Percentiles rank a stretch among this genome's conserved stretches.
These are phyloP conservation scores for Trichoderma virens DNA, from an alignment of 495 filamentous ascomycete species.

Conservation along the genomic window DNA sequence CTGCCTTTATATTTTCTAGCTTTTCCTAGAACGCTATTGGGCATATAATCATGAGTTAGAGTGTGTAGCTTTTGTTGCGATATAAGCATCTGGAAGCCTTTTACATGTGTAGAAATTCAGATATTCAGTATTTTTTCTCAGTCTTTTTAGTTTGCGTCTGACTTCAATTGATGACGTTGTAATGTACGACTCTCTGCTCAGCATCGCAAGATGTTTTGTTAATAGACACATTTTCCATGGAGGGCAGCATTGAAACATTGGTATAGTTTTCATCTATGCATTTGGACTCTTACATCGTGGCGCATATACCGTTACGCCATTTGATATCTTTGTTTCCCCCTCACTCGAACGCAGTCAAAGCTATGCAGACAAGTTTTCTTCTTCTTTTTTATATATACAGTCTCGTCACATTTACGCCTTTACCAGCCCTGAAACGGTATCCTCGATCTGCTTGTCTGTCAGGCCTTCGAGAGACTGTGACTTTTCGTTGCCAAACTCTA, in stretches of 20 bases:
- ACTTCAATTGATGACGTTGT: no score
- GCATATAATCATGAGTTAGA: no score
- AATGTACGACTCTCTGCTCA: no score
- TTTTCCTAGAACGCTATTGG: no score
- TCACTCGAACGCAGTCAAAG: background rate
- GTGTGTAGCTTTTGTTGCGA: no score
- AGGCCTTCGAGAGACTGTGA: conserved; percentile 43
- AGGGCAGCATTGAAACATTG: background rate
- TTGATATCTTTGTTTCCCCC: background rate
- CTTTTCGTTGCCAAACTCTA: conserved; percentile 26
- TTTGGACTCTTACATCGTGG: background rate
- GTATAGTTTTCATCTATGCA: background rate
- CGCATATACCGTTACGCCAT: background rate
- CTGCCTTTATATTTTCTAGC: no score
- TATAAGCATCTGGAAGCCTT: no score
- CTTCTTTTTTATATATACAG: background rate
- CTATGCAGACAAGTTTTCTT: background rate
- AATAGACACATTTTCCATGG: background rate
- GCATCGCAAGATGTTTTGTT: no score
- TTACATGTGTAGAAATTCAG: no score
- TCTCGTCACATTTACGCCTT: conserved; percentile 31
- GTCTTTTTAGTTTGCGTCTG: no score
- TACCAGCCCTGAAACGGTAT: conserved; percentile 73
- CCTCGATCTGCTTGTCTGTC: conserved; percentile 87
- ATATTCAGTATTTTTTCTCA: no score